phyloP scores from a whole-genome alignment of 1,284 basidiomycete genomes.

The Agaricales sp. region DNA sequence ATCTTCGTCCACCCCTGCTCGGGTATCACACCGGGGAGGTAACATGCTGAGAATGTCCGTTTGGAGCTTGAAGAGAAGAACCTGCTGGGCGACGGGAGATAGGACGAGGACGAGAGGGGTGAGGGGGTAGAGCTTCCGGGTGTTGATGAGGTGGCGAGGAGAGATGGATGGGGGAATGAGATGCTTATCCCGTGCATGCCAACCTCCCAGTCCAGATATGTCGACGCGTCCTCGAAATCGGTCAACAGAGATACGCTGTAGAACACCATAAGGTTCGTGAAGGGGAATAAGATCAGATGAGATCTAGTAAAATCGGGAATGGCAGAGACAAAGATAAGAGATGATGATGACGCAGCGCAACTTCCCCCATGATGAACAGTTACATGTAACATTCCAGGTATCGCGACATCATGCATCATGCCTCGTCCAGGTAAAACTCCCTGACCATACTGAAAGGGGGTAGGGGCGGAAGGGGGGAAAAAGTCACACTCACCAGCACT shows the following conservation, averaged over 20 bases:
- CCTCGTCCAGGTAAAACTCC: too few relatives aligned
- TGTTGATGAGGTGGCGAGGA: constrained; percentile 35
- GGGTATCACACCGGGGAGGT: constrained; percentile 87
- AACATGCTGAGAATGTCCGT: constrained; percentile 76
- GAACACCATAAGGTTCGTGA: constrained; percentile 1
- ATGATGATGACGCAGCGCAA: too few relatives aligned
- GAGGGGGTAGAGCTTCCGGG: constrained; percentile 57
- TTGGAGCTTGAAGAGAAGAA: constrained; percentile 14
- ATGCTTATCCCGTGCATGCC: constrained; percentile 92
- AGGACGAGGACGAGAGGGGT: constrained; percentile 54
- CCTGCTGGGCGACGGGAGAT: constrained; percentile 27
- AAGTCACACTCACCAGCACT: constrained; percentile 76
- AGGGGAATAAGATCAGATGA: not conserved
- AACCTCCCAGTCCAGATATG: constrained; percentile 88
- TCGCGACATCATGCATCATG: too few relatives aligned
- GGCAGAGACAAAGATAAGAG: not conserved
- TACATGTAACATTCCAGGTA: too few relatives aligned
- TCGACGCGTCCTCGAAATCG: constrained; percentile 78
- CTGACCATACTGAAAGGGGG: constrained; percentile 2
- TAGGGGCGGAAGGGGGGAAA: not conserved
- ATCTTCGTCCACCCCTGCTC: constrained; percentile 92
- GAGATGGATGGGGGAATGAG: constrained; percentile 70
- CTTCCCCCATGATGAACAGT: too few relatives aligned
- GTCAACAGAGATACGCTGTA: constrained; percentile 84
- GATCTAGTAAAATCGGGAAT: constrained; percentile 7